Evolutionary conservation across 23 red algal species (phyloP).

Genomic region (Gracilaria gracilis): DNA sequence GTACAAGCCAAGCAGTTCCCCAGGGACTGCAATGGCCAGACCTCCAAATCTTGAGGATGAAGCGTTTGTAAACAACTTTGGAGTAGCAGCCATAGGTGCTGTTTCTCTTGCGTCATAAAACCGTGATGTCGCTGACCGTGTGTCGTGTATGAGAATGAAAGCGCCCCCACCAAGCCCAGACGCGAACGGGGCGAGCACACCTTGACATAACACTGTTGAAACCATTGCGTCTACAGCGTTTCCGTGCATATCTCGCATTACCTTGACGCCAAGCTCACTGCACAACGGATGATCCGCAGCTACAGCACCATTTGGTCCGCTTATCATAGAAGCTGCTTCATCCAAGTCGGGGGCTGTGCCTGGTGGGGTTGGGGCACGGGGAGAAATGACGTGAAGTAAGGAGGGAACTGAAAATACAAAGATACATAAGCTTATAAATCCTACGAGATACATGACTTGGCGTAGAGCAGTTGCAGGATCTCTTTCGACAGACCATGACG

Average conservation of each 20-base stretch:
- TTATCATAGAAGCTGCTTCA: slow-evolving; percentile 59
- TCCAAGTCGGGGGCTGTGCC: slow-evolving; percentile 57
- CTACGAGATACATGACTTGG: slow-evolving; percentile 39
- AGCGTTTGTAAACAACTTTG: slow-evolving; percentile 25
- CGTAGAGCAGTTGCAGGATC: slow-evolving; percentile 32
- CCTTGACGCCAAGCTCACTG: slow-evolving; percentile 76
- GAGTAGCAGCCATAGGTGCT: slow-evolving; percentile 70
- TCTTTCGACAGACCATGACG: slow-evolving; percentile 57
- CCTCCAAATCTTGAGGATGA: slow-evolving; percentile 69
- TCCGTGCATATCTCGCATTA: slow-evolving; percentile 82
- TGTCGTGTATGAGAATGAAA: slow-evolving; percentile 73
- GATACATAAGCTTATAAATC: slow-evolving; percentile 59
- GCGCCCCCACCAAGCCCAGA: slow-evolving; percentile 91
- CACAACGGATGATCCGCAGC: slow-evolving; percentile 87
- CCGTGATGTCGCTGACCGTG: slow-evolving; percentile 13
- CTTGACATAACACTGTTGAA: slow-evolving; percentile 90
- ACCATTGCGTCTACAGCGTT: slow-evolving; percentile 94
- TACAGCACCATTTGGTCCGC: slow-evolving; percentile 79
- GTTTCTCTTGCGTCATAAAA: slow-evolving; percentile 93
- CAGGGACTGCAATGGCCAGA: slow-evolving; percentile 88
- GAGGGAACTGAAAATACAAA: slow-evolving; percentile 68
- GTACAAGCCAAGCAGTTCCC: slow-evolving; percentile 87
- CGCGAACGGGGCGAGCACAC: slow-evolving; percentile 92
- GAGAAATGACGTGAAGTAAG: slow-evolving; percentile 53
- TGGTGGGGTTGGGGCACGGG: slow-evolving; percentile 51